Evolutionary conservation across 2,329 filamentous ascomycete species (phyloP), one percentile per base, ranked within the genome.

Genomic region (Parafenestella ontariensis): DNA sequence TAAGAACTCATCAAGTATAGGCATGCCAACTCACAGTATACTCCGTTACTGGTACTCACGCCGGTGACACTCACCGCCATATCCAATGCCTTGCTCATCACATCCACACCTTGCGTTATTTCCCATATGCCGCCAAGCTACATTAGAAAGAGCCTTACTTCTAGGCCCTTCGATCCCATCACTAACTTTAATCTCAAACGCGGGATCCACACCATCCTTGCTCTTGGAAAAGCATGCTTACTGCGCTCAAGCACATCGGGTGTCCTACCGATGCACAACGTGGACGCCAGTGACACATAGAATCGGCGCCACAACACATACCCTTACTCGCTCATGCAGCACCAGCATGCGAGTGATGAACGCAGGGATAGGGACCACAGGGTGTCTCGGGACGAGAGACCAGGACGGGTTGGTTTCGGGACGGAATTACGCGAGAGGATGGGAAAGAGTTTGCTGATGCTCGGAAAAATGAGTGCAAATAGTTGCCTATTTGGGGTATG

Each of bases 241-340:
- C 28, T 26, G 39, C 26, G 21, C 39, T 29, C 24, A 24, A 43
- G 29, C 31, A 34, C 31, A 13, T 34, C 31, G 31, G 31, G 13
- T n/a, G 13, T 17, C 9, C 31, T 34, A 13, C 31, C 13, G 31
- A 34, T 34, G 31, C 15, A n/a, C 28, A 31, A 31, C 11, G 17
- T 39, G 18, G 18, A n/a, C 46, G 39, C 46, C 40, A 49, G 21
- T 49, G 39, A 49, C 47, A 49, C 39, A 49, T 49, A 37, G 21
- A 31, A 41, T 37, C 28, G 3, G 10, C 17, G 24, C 15, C 18
- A 39, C 24, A 29, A 31, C 43, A 31, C 29, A 31, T 49, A 41
- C 39, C 40, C n/a, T n/a, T n/a, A n/a, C n/a, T 49, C 17, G 13
- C 31, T 34, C 31, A 34, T 13, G 28, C 28, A n/a, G n/a, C n/a